A percentile compares a stretch with the other conserved stretches of the same genome.
Evolutionary conservation across 495 filamentous ascomycete genomes (phyloP).

Genomic region (Astrothelium subdiscretum): DNA sequence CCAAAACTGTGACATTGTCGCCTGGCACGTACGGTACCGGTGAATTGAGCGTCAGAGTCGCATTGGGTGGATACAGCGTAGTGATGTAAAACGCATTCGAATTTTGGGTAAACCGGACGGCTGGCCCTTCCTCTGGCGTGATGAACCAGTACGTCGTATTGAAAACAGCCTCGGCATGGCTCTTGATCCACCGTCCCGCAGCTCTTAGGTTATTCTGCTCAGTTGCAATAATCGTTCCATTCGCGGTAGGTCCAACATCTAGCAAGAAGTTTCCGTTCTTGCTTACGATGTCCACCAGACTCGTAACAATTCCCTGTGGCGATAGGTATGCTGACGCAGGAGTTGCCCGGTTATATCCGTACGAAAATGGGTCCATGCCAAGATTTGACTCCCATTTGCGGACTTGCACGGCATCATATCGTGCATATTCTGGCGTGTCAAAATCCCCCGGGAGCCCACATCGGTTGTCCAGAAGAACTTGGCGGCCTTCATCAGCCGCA

Average conservation of each 20-base stretch:
- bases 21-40: conserved; percentile 36
- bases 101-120: conserved; percentile 41
- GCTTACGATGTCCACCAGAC: conserved; percentile 40
- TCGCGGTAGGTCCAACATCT: conserved; percentile 41
- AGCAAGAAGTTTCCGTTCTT: conserved; percentile 49
- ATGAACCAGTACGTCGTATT: conserved; percentile 49
- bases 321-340: conserved; percentile 38
- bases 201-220: conserved; percentile 35
- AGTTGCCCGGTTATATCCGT: conserved; percentile 45
- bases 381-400: conserved; percentile 46
- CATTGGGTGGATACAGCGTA: conserved; percentile 33
- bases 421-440: conserved; percentile 35
- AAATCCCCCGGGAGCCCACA: conserved; percentile 37
- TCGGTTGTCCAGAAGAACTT: conserved; percentile 41
- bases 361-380: conserved; percentile 45
- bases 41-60: conserved; percentile 28
- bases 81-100: conserved; percentile 42
- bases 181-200: conserved; percentile 41
- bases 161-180: conserved; percentile 42
- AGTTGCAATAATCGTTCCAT: conserved; percentile 40
- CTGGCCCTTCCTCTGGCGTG: conserved; percentile 34
- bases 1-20: conserved; percentile 36
- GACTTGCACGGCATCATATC: conserved; percentile 34
- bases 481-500: conserved; percentile 26
- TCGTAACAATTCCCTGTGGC: conserved; percentile 33